phyloP scores from a whole-genome alignment of 495 filamentous ascomycete species.

The Terfezia boudieri region DNA sequence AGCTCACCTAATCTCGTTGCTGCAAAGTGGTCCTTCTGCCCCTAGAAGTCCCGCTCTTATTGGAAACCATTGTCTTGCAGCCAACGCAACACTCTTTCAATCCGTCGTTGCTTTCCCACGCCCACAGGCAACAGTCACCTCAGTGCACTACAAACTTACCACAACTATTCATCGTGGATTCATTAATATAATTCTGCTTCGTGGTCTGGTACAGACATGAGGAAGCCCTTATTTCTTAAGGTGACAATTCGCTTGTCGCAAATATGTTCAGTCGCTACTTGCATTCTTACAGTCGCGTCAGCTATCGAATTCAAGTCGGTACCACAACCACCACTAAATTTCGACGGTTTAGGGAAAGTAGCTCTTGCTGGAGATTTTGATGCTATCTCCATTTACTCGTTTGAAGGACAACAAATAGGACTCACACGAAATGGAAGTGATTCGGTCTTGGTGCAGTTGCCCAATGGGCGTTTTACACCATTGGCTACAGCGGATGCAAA shows the following conservation, averaged over 20 bases:
- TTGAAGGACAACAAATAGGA: slow-evolving; percentile 51
- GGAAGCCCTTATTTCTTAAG: slow-evolving; percentile 33
- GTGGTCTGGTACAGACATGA: slow-evolving; percentile 24
- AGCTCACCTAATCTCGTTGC: not conserved
- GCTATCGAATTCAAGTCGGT: slow-evolving; percentile 51
- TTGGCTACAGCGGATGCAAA: slow-evolving; percentile 55
- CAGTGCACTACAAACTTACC: not conserved
- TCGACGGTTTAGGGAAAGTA: slow-evolving; percentile 59
- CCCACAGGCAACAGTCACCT: no score
- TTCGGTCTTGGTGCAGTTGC: slow-evolving; percentile 57
- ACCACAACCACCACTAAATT: slow-evolving; percentile 57
- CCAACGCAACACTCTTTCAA: not conserved
- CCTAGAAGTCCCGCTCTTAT: not conserved
- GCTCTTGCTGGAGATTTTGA: slow-evolving; percentile 79
- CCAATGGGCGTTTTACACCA: slow-evolving; percentile 61
- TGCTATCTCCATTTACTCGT: slow-evolving; percentile 75
- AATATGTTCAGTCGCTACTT: slow-evolving; percentile 23
- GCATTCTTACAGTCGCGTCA: slow-evolving; percentile 25
- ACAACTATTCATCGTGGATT: slow-evolving; percentile 10
- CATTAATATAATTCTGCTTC: slow-evolving; percentile 1
- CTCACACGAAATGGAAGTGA: slow-evolving; percentile 53
- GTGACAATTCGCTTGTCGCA: slow-evolving; percentile 27
- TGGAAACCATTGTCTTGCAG: not conserved
- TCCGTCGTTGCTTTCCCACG: not conserved
- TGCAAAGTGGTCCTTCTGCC: not conserved